Conservation (phyloP, 177 flowering plant species). For the Tripterygium wilfordii region DNA sequence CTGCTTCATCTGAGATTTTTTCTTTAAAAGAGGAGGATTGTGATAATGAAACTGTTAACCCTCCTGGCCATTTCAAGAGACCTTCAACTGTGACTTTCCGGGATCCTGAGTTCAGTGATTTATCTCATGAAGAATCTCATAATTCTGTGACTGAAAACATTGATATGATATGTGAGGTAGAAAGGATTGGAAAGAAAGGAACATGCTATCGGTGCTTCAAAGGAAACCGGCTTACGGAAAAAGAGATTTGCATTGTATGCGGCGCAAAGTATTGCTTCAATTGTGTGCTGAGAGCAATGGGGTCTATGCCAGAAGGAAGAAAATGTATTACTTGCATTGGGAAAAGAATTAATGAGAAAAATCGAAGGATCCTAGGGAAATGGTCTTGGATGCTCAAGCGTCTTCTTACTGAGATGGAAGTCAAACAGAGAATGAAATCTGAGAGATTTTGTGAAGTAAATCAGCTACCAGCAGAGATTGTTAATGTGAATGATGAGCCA, state of each 20-base stretch:
- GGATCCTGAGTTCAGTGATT: conserved; percentile 30
- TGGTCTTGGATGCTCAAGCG: conserved; percentile 31
- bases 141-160: conserved; percentile 19
- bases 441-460: conserved; percentile 28
- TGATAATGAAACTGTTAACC: conserved; percentile 14
- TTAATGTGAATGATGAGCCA: conserved; percentile 31
- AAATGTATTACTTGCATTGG: conserved; percentile 52
- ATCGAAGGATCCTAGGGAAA: conserved; percentile 33
- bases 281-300: conserved; percentile 51
- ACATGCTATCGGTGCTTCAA: conserved; percentile 42
- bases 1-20: conserved; percentile 48
- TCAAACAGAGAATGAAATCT: conserved; percentile 23
- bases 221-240: conserved; percentile 41
- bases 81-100: conserved; percentile 50
- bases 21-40: conserved; percentile 39
- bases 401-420: conserved; percentile 20
- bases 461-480: conserved; percentile 22
- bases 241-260: conserved; percentile 51
- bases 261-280: conserved; percentile 38
- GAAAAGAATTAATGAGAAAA: conserved; percentile 29
- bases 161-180: conserved; percentile 19
- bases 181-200: conserved; percentile 45
- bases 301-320: conserved; percentile 65
- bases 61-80: conserved; percentile 33
- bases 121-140: conserved; percentile 15